Percentiles rank a stretch among this genome's conserved stretches.
phyloP scores from a whole-genome alignment of 345 rosid species.

The Dipteronia dyeriana region DNA sequence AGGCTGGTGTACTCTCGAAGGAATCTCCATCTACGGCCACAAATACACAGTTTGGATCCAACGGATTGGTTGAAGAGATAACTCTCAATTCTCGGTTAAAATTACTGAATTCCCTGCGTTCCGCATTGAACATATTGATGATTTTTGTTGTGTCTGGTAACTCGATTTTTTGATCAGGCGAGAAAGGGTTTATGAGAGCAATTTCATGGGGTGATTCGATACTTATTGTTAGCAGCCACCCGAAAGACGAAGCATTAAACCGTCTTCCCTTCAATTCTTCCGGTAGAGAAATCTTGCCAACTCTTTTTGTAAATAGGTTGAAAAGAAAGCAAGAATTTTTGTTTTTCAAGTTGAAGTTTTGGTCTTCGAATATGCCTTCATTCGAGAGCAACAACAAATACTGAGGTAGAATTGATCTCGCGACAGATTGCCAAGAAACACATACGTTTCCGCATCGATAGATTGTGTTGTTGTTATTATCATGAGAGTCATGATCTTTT shows the following conservation, averaged over 20 bases:
- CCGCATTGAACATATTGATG: no score
- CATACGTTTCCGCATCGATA: neutral
- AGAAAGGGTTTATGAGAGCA: neutral
- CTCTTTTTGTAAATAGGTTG: neutral
- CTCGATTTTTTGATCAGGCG: neutral
- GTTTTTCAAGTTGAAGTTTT: neutral
- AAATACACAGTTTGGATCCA: no score
- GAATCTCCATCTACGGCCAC: no score
- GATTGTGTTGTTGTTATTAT: neutral
- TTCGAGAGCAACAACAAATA: neutral
- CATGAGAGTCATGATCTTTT: neutral
- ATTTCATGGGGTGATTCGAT: neutral
- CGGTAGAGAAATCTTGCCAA: neutral
- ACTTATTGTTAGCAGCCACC: neutral
- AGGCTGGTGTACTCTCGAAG: no score
- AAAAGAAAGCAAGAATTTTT: neutral
- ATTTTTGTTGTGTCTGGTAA: no score
- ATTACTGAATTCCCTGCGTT: no score
- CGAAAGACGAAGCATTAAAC: neutral
- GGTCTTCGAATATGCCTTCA: neutral
- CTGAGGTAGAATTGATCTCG: neutral
- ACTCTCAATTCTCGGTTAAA: no score
- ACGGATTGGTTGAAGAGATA: no score
- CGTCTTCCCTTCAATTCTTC: neutral
- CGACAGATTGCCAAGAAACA: conserved; percentile 13